A percentile compares a stretch with the other conserved stretches of the same genome.
These are phyloP conservation scores for Boletus subparvulus DNA, from an alignment of 768 basidiomycete genomes.

Conservation along the genomic window DNA sequence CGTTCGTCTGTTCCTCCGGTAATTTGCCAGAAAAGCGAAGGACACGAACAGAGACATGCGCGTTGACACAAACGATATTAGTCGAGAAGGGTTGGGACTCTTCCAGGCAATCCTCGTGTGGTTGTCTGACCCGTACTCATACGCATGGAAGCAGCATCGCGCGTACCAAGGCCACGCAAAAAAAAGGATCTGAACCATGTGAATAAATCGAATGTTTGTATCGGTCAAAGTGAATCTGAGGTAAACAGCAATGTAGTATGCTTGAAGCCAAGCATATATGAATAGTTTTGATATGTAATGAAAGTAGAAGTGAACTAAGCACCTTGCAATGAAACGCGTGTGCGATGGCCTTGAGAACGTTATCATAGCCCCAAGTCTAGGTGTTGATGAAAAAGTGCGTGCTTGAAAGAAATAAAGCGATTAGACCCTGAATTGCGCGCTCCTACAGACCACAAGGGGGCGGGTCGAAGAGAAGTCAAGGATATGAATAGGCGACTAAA, in stretches of 20 bases:
- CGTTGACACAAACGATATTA: no score
- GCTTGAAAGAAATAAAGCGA: slow-evolving; percentile 60
- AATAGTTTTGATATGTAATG: not conserved
- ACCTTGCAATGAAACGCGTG: slow-evolving; percentile 65
- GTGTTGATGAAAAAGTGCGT: slow-evolving; percentile 85
- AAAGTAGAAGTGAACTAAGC: not conserved
- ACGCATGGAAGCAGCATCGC: slow-evolving; percentile 67
- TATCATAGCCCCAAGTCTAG: slow-evolving; percentile 98
- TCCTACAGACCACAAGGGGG: no score
- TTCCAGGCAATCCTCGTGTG: slow-evolving; percentile 54
- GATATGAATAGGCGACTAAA: no score
- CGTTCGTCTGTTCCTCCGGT: no score
- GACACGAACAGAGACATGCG: no score
- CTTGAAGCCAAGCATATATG: not conserved
- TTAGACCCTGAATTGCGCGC: slow-evolving; percentile 36
- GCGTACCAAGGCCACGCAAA: slow-evolving; percentile 57
- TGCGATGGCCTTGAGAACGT: slow-evolving; percentile 76
- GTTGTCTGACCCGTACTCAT: slow-evolving; percentile 43
- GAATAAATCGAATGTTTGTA: slow-evolving; percentile 78
- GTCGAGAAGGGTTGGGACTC: no score
- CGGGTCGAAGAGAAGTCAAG: no score
- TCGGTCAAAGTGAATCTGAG: slow-evolving; percentile 84
- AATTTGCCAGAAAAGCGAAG: no score
- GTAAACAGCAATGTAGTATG: not conserved
- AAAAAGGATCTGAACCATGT: slow-evolving; percentile 55